Percentiles rank a stretch among this genome's conserved stretches.
phyloP scores from a whole-genome alignment of 1,139 yeast genomes.

The Wickerhamomyces sp. region DNA sequence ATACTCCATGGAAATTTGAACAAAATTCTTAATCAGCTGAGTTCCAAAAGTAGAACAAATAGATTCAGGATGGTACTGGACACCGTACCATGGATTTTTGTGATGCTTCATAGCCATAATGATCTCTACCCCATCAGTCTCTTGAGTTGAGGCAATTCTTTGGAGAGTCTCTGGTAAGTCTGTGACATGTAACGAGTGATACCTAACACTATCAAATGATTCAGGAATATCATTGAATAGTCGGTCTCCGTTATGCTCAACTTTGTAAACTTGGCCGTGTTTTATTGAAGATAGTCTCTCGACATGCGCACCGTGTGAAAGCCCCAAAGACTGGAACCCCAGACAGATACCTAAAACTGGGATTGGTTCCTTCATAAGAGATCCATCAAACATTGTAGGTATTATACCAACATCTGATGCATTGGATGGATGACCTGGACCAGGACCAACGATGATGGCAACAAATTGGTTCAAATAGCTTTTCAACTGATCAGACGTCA shows the following conservation, averaged over 20 bases:
- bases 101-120: slow-evolving; percentile 78
- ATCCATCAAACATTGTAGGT: slow-evolving; percentile 25
- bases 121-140: slow-evolving; percentile 32
- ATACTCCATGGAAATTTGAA: slow-evolving; percentile 42
- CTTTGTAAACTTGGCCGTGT: slow-evolving; percentile 80
- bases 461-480: slow-evolving; percentile 46
- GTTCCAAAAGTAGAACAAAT: slow-evolving; percentile 73
- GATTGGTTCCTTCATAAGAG: slow-evolving; percentile 23
- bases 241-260: slow-evolving; percentile 31
- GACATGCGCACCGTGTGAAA: slow-evolving; percentile 57
- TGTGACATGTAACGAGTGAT: slow-evolving; percentile 75
- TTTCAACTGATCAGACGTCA: slow-evolving; percentile 37
- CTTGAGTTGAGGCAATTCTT: slow-evolving; percentile 54
- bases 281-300: slow-evolving; percentile 51
- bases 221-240: slow-evolving; percentile 38
- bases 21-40: slow-evolving; percentile 56
- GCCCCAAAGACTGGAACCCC: slow-evolving; percentile 84
- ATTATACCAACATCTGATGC: slow-evolving; percentile 70
- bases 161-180: slow-evolving; percentile 29
- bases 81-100: slow-evolving; percentile 74
- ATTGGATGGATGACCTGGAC: slow-evolving; percentile 85
- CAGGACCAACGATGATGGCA: slow-evolving; percentile 89
- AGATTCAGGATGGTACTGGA: slow-evolving; percentile 97
- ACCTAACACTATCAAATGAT: slow-evolving; percentile 67
- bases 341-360: slow-evolving; percentile 91